A percentile compares a stretch with the other conserved stretches of the same genome.
Conservation (phyloP, 2,329 filamentous ascomycete genomes). For the Microsporum ferrugineum region DNA sequence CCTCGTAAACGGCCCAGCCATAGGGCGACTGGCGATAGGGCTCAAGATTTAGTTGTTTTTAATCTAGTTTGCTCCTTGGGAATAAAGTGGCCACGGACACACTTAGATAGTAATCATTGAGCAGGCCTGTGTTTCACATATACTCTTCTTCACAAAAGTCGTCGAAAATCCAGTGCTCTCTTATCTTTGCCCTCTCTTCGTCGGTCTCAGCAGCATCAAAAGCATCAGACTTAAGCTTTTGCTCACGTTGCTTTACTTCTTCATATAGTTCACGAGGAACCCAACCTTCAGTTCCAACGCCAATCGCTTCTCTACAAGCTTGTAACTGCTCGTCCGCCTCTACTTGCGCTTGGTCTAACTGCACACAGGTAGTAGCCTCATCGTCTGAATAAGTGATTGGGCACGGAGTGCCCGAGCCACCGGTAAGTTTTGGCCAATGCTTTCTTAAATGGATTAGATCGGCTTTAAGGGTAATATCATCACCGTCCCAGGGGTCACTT, state of each 20-base stretch:
- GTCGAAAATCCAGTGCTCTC: conserved; percentile 9
- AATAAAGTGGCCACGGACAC: no score
- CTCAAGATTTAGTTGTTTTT: no score
- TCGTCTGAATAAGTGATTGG: neutral
- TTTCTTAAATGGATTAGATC: conserved; percentile 3
- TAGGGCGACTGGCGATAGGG: no score
- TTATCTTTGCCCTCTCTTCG: conserved; percentile 1
- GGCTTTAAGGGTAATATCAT: conserved; percentile 8
- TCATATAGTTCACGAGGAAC: conserved; percentile 6
- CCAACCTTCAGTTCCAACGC: conserved; percentile 8
- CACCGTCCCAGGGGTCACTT: conserved; percentile 7
- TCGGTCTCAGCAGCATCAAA: conserved; percentile 5
- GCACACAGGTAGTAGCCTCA: neutral
- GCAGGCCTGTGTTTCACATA: neutral
- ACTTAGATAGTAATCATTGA: no score
- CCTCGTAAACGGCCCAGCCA: no score
- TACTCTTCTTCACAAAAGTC: conserved; percentile 10
- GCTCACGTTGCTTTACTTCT: neutral
- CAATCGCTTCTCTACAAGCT: conserved; percentile 3
- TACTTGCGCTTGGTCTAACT: conserved; percentile 2
- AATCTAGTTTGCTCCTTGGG: no score
- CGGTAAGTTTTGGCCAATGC: conserved; percentile 1
- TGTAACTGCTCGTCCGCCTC: conserved; percentile 5
- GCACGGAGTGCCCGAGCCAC: neutral
- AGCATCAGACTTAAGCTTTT: conserved; percentile 4